Evolutionary conservation across 129 eudicot species (phyloP).

Genomic region (Saposhnikovia divaricata): DNA sequence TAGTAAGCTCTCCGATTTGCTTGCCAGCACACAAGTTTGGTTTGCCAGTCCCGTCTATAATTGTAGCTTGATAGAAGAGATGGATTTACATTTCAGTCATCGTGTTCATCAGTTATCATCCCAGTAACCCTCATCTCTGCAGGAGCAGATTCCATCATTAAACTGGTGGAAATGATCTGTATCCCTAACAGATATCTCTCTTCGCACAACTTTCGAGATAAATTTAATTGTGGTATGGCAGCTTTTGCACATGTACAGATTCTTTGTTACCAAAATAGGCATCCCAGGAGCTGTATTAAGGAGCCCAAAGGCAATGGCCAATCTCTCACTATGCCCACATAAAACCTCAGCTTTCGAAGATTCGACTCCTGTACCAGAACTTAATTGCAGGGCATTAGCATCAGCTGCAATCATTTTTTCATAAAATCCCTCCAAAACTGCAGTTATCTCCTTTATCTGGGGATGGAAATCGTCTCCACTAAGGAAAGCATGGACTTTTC

Average conservation of each 20-base stretch:
- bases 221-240: constrained; percentile 66
- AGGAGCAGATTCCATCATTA: constrained; percentile 82
- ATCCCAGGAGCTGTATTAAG: constrained; percentile 74
- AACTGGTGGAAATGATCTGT: constrained; percentile 71
- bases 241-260: constrained; percentile 68
- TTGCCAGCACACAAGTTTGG: background rate
- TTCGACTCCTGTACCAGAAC: constrained; percentile 18
- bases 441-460: constrained; percentile 45
- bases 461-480: constrained; percentile 73
- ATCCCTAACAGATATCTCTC: constrained; percentile 84
- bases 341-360: constrained; percentile 59
- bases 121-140: constrained; percentile 67
- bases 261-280: constrained; percentile 79
- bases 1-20: constrained; percentile 1
- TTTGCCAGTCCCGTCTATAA: background rate
- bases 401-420: constrained; percentile 51
- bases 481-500: constrained; percentile 77
- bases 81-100: background rate
- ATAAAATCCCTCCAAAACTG: constrained; percentile 54
- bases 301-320: constrained; percentile 79
- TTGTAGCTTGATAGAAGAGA: background rate
- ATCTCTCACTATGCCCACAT: constrained; percentile 88
- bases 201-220: constrained; percentile 64
- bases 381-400: constrained; percentile 16
- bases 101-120: constrained; percentile 11